Evolutionary conservation across 345 rosid genomes (phyloP), one percentile per base, ranked within the genome.

Genomic region (Lepidium didymum): DNA sequence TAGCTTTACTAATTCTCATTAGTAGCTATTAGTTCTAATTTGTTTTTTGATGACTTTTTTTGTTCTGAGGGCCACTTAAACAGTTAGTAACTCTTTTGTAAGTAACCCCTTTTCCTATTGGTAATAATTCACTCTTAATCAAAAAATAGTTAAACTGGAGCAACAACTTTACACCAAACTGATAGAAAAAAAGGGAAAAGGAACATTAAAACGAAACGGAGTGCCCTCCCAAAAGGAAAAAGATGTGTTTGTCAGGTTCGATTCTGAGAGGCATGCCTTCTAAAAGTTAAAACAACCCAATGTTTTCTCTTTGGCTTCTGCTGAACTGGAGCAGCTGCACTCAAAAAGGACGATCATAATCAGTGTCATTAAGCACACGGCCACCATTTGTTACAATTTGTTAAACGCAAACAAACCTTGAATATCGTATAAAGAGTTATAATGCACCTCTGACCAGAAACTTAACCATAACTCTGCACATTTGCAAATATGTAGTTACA

Each of bases 361-460:
- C 46, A 29, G 44, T 45, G 10, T 49, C 14, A 43, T 58, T 38
- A 54, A 65, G 25, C 41, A 25, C 65, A 56, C 19, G 37, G 56
- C 11, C 40, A 60, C 51, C 37, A 55, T 55, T 45, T 35, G 64
- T 21, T 14, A 72, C 34, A 54, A 19, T 21, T 42, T 36, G 12
- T 31, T 3, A 43, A 41, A 15, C 21, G 11, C 5, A 25, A 34
- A 82, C 85, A 50, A 67, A 90, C 98, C 96, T 87, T 75, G 84
- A 49, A 84, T 79, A 40, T 84, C 94, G 60, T 90, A 90, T 44
- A 93, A 82, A 15, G 97, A 93, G 81, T 90, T 93, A 75, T 90
- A 93, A 68, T 93, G 98, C 45, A 93, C 97, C 83, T 93, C 97
- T 10, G 92, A 88, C 98, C 98, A 93, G 81, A 93, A 93, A 77